Base-by-base conservation (phyloP, 306 rosid genomes). In the Crotalaria pallida region DNA sequence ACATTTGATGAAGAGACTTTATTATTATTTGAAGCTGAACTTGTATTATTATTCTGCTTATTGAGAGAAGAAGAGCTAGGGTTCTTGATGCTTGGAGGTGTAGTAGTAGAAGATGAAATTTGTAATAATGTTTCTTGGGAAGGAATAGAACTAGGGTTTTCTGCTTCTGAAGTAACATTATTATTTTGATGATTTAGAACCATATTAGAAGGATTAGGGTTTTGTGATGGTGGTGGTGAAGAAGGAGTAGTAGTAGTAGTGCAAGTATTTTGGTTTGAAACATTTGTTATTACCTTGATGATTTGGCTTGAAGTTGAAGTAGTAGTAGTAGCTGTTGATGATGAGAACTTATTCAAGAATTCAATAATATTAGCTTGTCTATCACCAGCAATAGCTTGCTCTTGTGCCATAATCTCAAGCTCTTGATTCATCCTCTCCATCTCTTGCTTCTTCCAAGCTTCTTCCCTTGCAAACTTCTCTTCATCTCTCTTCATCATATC, bases 371-470 rank as follows among this genome's bases (percentile, higher is more conserved):
- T 78, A 19, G 92, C 79, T 3, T 93, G 98, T 49, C 90, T 81
- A 57, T 93, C 91, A 22, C 94, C 78, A 1, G 90, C 92, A 61
- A 87, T 17, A 13, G 92, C 89, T 71, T 90, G 98, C 7, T 93
- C 96, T 7, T 65, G 85, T 13, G 90, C 88, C 97, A 93, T 90
- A 1, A 75, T 49, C 43, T 90, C 92, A 68, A 93, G 94, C 88
- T 93, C 97, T 71, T 74, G 81, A 45, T 93, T 91, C 91, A 93
- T 84, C 38, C 83, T 87, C 9, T 88, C 97, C 81, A 76, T 79
- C 84, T 90, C 97, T 69, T 77, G 82, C 72, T 83, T 90, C 89
- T 90, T 93, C 98, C 94, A 84, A 31, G 88, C 91, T 65, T 93
- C 97, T 58, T 90, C 97, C 55, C 68, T 87, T 0, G 76, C 81